These are phyloP conservation scores for Naganishia cerealis DNA, from an alignment of 1,284 basidiomycete genomes.

Conservation along the genomic window DNA sequence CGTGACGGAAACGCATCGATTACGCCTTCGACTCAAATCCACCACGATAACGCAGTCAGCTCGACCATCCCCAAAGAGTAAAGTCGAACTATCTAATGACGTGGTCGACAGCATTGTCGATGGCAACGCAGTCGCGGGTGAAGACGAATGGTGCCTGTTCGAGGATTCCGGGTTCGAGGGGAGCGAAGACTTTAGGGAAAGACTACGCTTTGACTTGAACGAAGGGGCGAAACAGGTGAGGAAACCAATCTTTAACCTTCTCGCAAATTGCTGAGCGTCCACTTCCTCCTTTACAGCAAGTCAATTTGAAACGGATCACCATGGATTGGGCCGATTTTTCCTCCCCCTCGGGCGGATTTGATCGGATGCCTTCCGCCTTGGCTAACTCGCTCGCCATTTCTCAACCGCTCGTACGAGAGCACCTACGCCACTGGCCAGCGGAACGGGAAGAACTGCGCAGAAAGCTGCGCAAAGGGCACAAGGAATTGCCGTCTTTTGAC, in stretches of 20 bases:
- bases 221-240: constrained; percentile 77
- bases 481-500: constrained; percentile 68
- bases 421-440: constrained; percentile 69
- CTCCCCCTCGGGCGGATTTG: constrained; percentile 65
- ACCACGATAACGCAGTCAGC: not conserved
- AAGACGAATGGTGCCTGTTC: constrained; percentile 84
- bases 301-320: constrained; percentile 64
- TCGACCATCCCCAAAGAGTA: not conserved
- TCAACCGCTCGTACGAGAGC: constrained; percentile 65
- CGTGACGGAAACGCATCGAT: constrained; percentile 20
- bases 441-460: constrained; percentile 69
- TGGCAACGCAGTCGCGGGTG: constrained; percentile 55
- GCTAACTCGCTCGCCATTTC: constrained; percentile 73
- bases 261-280: not conserved
- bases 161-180: constrained; percentile 70
- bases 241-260: constrained; percentile 32
- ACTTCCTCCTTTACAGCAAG: not conserved
- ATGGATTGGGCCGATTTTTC: constrained; percentile 86
- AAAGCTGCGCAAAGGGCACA: constrained; percentile 79
- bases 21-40: constrained; percentile 2
- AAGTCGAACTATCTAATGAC: not conserved
- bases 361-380: constrained; percentile 69
- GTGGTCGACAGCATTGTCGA: not conserved
- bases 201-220: constrained; percentile 79
- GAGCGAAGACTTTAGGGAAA: constrained; percentile 55